A percentile compares a stretch with the other conserved stretches of the same genome.
Evolutionary conservation across 179 eudicot genomes (phyloP).

Genomic region (Silene vulgaris): DNA sequence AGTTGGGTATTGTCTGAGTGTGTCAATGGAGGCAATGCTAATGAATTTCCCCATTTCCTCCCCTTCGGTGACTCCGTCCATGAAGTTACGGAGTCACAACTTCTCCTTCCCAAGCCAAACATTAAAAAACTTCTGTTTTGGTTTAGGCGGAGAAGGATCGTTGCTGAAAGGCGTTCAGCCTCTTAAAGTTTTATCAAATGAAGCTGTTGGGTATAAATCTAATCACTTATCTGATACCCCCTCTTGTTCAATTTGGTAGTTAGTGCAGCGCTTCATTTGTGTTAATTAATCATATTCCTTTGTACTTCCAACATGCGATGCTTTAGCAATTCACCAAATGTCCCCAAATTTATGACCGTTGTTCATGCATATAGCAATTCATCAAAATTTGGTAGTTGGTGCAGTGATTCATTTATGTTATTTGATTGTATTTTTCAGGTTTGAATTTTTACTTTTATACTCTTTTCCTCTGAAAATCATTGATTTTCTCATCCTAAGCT

Average conservation of each 20-base stretch:
- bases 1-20: not conserved
- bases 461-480: not conserved
- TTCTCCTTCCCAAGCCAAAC: not conserved
- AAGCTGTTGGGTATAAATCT: conserved; percentile 7
- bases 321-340: not conserved
- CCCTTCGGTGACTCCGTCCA: not conserved
- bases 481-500: not conserved
- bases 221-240: not conserved
- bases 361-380: not conserved
- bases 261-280: not conserved
- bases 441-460: not conserved
- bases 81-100: not conserved
- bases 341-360: not conserved
- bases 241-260: not conserved
- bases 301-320: not conserved
- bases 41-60: conserved; percentile 2
- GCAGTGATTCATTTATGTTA: not conserved
- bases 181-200: conserved; percentile 8
- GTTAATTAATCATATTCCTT: not conserved
- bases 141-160: conserved; percentile 11
- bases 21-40: conserved; percentile 14
- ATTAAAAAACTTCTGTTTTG: not conserved
- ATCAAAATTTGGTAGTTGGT: too few species aligned
- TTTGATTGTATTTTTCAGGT: not conserved
- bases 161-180: not conserved